Conservation (phyloP, 2,329 filamentous ascomycete genomes). For the Onygenales sp. region DNA sequence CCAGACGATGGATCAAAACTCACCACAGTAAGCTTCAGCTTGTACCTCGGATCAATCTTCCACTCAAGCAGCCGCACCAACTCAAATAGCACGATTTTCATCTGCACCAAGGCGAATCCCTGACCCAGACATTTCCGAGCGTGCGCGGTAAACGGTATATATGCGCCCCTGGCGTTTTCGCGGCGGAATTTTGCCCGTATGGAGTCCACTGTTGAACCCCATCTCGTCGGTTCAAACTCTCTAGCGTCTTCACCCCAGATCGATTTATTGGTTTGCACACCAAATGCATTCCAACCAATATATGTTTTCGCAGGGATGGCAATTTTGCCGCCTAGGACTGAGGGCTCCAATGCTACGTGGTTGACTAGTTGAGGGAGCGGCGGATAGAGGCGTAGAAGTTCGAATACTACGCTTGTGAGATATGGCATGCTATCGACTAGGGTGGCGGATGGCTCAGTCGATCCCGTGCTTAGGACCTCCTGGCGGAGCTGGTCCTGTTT, state of each 20-base stretch:
- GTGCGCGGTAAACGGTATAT: slow-evolving; percentile 23
- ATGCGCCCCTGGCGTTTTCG: slow-evolving; percentile 18
- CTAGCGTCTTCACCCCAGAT: slow-evolving; percentile 23
- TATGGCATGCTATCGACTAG: neutral
- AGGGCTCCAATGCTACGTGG: slow-evolving; percentile 24
- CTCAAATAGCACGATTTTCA: neutral
- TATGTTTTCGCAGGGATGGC: slow-evolving; percentile 28
- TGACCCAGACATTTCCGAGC: slow-evolving; percentile 21
- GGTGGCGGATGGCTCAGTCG: slow-evolving; percentile 9
- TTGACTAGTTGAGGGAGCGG: slow-evolving; percentile 44
- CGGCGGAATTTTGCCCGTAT: slow-evolving; percentile 19
- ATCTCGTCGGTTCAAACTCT: slow-evolving; percentile 28
- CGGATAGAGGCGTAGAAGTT: slow-evolving; percentile 37
- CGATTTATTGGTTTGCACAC: slow-evolving; percentile 27
- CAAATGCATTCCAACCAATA: slow-evolving; percentile 34
- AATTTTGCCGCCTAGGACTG: slow-evolving; percentile 19
- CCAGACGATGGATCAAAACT: neutral
- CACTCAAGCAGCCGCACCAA: neutral
- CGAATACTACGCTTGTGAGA: neutral
- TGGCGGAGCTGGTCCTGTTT: slow-evolving; percentile 22
- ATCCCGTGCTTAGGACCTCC: slow-evolving; percentile 18
- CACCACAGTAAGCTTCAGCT: neutral
- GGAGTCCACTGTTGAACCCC: slow-evolving; percentile 24
- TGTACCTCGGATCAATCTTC: neutral
- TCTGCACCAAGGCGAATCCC: slow-evolving; percentile 17